A percentile compares a stretch with the other conserved stretches of the same genome.
Conservation (phyloP, 495 filamentous ascomycete genomes). For the Penicillium antarcticum region DNA sequence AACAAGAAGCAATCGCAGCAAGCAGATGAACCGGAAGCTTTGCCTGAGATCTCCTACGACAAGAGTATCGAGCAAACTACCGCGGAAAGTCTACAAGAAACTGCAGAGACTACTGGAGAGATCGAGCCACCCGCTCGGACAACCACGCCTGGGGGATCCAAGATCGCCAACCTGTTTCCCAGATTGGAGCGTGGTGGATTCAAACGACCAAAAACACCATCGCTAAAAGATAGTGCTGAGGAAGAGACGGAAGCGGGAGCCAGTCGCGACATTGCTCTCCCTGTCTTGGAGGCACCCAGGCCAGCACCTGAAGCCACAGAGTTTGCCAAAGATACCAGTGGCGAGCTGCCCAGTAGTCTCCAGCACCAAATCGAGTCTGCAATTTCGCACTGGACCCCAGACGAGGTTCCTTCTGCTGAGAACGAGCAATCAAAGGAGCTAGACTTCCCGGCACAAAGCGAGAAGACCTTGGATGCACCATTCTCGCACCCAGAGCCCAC, state of each 20-base stretch:
- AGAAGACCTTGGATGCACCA: constrained; percentile 16
- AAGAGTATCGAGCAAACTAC: constrained; percentile 11
- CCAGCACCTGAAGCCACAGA: constrained; percentile 18
- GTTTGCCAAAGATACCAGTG: constrained; percentile 9
- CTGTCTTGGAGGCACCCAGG: constrained; percentile 48
- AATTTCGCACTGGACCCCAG: constrained; percentile 3
- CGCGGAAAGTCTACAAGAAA: constrained; percentile 5
- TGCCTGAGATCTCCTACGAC: constrained; percentile 4
- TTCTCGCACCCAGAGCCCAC: constrained; percentile 40
- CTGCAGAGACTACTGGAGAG: constrained; percentile 8
- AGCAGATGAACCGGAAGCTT: constrained; percentile 3
- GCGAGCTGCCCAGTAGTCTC: constrained; percentile 6
- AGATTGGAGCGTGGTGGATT: constrained; percentile 35
- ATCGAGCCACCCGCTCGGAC: constrained; percentile 20
- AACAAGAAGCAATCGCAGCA: constrained; percentile 26
- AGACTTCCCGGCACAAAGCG: constrained; percentile 9
- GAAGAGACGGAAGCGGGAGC: constrained; percentile 41
- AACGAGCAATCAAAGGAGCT: constrained; percentile 12
- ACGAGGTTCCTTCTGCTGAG: constrained; percentile 3
- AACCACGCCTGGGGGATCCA: constrained; percentile 25
- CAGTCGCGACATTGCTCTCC: constrained; percentile 49
- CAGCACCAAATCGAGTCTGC: constrained; percentile 6
- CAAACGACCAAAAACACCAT: constrained; percentile 25
- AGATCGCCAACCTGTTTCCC: constrained; percentile 39
- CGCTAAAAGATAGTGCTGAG: constrained; percentile 47